Evolutionary conservation across 129 eudicot genomes (phyloP), one percentile per base, ranked within the genome.

Genomic region (Smallanthus sonchifolius): DNA sequence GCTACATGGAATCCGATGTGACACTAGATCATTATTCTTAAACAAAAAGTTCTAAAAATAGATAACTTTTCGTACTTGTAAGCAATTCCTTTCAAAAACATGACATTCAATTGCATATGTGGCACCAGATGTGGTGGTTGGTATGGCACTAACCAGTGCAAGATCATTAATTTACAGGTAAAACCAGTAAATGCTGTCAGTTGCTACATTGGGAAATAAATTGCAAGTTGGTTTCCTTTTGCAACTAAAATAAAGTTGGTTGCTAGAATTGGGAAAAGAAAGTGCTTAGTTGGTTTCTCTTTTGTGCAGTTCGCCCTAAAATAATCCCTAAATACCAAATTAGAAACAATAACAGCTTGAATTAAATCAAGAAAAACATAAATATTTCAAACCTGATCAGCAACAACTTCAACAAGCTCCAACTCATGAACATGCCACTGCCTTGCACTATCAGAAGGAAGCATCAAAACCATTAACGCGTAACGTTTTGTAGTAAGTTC

Each of bases 361-460:
- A 40, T 34, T 16, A 60, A 30, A 34, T 42, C n/a, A 44, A 62
- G 54, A 19, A 75, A 5, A 15, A 2, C 17, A 49, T 7, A 35
- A 43, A 55, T 52, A 4, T 63, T 17, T 24, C 86, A 79, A 45
- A 95, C 99, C 99, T 91, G 99, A 75, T 95, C 99, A 42, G 99
- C 99, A 34, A 95, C 99, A 15, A 95, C 99, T 84, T 95, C 99
- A 75, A 95, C 99, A 65, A 95, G 96, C 79, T 95, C 99, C 77
- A 91, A 71, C 78, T 95, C 97, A 79, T 95, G 99, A 59, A 76
- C 91, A 73, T 88, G 99, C 97, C 97, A 95, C 70, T 88, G 89
- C 77, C 99, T 85, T 38, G 96, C 97, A 85, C 97, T 91, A 55
- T 87, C 96, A 9, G 97, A 91, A 49, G 99, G 99, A 52, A 91